Evolutionary conservation across 495 filamentous ascomycete genomes (phyloP), one percentile per base, ranked within the genome.

Genomic region (Pyrenula aspistea): DNA sequence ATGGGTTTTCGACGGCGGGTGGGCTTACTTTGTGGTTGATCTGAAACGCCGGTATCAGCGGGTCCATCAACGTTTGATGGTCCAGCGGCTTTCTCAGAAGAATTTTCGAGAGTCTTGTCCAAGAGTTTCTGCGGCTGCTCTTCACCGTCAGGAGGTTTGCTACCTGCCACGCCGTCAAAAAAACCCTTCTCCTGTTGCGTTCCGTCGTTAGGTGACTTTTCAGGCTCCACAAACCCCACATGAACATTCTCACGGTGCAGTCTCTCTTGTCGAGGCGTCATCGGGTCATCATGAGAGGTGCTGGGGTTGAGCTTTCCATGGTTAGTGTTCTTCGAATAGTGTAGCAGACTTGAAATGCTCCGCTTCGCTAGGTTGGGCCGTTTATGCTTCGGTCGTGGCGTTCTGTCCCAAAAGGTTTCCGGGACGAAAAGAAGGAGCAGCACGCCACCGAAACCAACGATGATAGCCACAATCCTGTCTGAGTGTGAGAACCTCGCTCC

Each of bases 341-440:
- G 50, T 19, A 52, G 22, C 4, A 52, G 50, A 19, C 22, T 52
- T 24, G 50, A 52, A 20, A 52, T 52, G 20, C 50, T 52, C 10
- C 50, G 50, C 20, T 20, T 20, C 19, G 19, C 50, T 8, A 52
- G 50, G 10, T 20, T 8, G 10, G 50, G 50, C 8, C 50, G n/a
- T 24, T 24, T 20, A 55, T 68, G 68, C 59, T 79, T 80, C 62
- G 87, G 79, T 49, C 77, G 73, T 1, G 91, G 92, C 2, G 85
- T 85, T 21, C 93, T 79, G 64, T 96, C 91, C 93, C 93, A 96
- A 63, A 96, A 96, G 0, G 91, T 96, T 70, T 98, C 93, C 0
- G 93, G 93, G 3, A 95, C 87, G 62, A 96, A 95, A 56, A 98
- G 75, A 62, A 96, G 95, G 1, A 96, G 73, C 1, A 94, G 68